phyloP scores from a whole-genome alignment of 2,329 filamentous ascomycete species.

The Penicillium crustosum region DNA sequence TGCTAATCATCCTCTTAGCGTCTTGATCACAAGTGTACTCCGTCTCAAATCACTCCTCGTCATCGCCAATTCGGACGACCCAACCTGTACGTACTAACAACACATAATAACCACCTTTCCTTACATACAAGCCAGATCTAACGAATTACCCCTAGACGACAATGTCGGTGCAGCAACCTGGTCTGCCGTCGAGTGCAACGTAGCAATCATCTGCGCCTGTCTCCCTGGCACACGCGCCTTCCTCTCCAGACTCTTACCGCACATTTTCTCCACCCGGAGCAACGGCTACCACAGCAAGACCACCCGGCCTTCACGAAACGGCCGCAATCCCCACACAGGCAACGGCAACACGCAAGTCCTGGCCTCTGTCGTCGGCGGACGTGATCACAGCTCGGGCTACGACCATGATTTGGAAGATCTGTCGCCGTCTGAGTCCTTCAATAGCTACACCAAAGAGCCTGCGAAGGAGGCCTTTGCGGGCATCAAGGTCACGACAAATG shows the following conservation, averaged over 20 bases:
- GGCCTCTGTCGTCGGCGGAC: constrained; percentile 24
- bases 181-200: constrained; percentile 45
- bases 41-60: constrained; percentile 30
- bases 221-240: constrained; percentile 36
- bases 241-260: constrained; percentile 28
- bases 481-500: constrained; percentile 33
- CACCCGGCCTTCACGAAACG: constrained; percentile 17
- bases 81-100: constrained; percentile 28
- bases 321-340: constrained; percentile 18
- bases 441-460: constrained; percentile 3
- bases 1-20: constrained; percentile 24
- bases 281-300: constrained; percentile 25
- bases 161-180: constrained; percentile 44
- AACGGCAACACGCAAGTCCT: constrained; percentile 20
- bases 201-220: constrained; percentile 44
- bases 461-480: constrained; percentile 12
- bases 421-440: constrained; percentile 7
- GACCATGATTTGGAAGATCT: constrained; percentile 22
- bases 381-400: constrained; percentile 8
- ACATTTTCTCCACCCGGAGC: constrained; percentile 30
- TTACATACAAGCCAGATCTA: background rate
- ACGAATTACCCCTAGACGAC: constrained; percentile 23
- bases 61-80: constrained; percentile 30
- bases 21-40: constrained; percentile 44
- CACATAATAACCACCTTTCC: too few species aligned